phyloP scores from a whole-genome alignment of 805 yeast genomes.

The Teunomyces lycoperdinae region DNA sequence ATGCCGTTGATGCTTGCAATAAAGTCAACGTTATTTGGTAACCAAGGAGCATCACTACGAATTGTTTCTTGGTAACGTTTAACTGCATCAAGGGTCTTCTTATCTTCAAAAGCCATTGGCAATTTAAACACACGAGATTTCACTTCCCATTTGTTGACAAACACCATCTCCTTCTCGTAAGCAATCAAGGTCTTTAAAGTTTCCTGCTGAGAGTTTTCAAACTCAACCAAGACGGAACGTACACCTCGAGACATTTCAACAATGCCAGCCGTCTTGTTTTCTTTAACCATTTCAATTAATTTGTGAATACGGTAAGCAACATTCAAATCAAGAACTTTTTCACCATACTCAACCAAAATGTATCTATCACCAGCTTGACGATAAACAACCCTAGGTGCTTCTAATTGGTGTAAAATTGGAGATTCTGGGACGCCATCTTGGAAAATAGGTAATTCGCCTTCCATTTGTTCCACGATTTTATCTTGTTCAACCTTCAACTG shows the following conservation, averaged over 20 bases:
- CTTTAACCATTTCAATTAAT: constrained; percentile 68
- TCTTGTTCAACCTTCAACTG: constrained; percentile 62
- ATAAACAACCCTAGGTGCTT: constrained; percentile 71
- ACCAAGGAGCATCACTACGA: constrained; percentile 92
- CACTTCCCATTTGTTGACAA: constrained; percentile 80
- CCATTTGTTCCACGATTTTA: constrained; percentile 42
- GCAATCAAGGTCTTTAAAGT: constrained; percentile 65
- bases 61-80: constrained; percentile 91
- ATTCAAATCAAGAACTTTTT: constrained; percentile 79
- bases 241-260: constrained; percentile 98
- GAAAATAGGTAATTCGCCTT: constrained; percentile 40
- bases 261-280: constrained; percentile 69
- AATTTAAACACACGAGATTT: constrained; percentile 77
- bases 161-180: constrained; percentile 71
- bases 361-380: constrained; percentile 98
- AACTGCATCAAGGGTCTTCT: constrained; percentile 85
- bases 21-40: constrained; percentile 96
- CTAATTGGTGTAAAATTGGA: constrained; percentile 63
- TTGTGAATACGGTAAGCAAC: constrained; percentile 81
- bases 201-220: constrained; percentile 56
- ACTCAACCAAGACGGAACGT: constrained; percentile 88
- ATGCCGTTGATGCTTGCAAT: constrained; percentile 85
- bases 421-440: constrained; percentile 45
- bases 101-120: constrained; percentile 97
- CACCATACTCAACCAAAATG: constrained; percentile 89